phyloP scores from a whole-genome alignment of 2,329 filamentous ascomycete species.

The Aspergillus uvarum region DNA sequence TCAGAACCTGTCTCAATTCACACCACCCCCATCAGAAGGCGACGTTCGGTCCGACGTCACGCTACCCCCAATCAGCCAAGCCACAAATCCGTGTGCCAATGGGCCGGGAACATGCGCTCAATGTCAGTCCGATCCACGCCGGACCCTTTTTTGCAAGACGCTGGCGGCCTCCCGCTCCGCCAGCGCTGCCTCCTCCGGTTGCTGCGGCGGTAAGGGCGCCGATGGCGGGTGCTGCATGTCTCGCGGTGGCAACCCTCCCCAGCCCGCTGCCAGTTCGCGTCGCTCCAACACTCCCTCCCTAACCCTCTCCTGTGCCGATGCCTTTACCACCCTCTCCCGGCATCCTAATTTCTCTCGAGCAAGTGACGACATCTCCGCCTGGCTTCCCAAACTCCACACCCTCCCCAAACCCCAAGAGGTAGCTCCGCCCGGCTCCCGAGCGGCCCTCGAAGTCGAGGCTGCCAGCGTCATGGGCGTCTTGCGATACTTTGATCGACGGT shows the following conservation, averaged over 20 bases:
- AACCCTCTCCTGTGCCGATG: slow-evolving; percentile 71
- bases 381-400: slow-evolving; percentile 71
- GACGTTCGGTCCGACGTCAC: slow-evolving; percentile 59
- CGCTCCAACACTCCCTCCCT: slow-evolving; percentile 45
- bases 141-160: slow-evolving; percentile 78
- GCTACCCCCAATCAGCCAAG: slow-evolving; percentile 36
- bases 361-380: slow-evolving; percentile 70
- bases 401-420: slow-evolving; percentile 43
- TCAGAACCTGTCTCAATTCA: slow-evolving; percentile 50
- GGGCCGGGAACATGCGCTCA: slow-evolving; percentile 78
- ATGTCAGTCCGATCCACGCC: slow-evolving; percentile 74
- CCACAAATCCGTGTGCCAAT: slow-evolving; percentile 55
- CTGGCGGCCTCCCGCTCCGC: slow-evolving; percentile 62
- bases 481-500: slow-evolving; percentile 75
- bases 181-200: slow-evolving; percentile 46
- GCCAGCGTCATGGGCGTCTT: slow-evolving; percentile 84
- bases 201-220: slow-evolving; percentile 60
- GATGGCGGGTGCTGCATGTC: slow-evolving; percentile 64
- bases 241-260: slow-evolving; percentile 26
- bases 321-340: slow-evolving; percentile 74
- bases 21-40: slow-evolving; percentile 54
- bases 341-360: slow-evolving; percentile 74
- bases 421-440: slow-evolving; percentile 34
- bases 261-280: slow-evolving; percentile 28
- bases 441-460: slow-evolving; percentile 75